phyloP scores from a whole-genome alignment of 805 yeast genomes.

The Wickerhamomyces alni region DNA sequence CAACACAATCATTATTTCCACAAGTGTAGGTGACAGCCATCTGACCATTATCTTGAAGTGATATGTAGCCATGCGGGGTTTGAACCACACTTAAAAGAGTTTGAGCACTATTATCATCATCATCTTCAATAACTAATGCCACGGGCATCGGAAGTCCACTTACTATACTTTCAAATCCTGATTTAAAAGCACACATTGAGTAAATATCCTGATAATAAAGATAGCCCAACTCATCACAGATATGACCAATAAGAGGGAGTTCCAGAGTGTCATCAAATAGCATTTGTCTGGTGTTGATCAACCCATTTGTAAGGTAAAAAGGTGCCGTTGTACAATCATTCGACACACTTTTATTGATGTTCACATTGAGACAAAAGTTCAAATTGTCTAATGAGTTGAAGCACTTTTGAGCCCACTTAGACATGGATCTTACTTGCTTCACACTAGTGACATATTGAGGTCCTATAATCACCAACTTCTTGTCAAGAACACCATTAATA shows the following conservation, averaged over 20 bases:
- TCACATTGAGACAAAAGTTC: conserved; percentile 1
- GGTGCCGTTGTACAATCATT: background rate
- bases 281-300: conserved; percentile 35
- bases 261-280: conserved; percentile 34
- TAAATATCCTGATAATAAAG: conserved; percentile 44
- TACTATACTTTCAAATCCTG: conserved; percentile 33
- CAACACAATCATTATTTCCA: conserved; percentile 45
- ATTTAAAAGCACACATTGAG: conserved; percentile 40
- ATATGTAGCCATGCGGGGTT: conserved; percentile 14
- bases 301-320: conserved; percentile 28
- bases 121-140: background rate
- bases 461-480: conserved; percentile 21
- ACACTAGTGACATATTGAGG: conserved; percentile 27
- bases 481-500: background rate
- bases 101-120: too few species aligned
- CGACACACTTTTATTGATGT: conserved; percentile 6
- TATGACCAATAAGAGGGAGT: conserved; percentile 40
- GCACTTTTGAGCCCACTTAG: too few species aligned
- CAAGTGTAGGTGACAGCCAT: conserved; percentile 43
- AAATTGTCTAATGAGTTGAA: too few species aligned
- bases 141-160: conserved; percentile 28
- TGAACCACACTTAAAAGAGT: too few species aligned
- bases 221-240: conserved; percentile 44
- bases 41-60: conserved; percentile 42
- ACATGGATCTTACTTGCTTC: background rate